Base-by-base conservation (phyloP, 129 eudicot species). In the Helianthus tuberosus region DNA sequence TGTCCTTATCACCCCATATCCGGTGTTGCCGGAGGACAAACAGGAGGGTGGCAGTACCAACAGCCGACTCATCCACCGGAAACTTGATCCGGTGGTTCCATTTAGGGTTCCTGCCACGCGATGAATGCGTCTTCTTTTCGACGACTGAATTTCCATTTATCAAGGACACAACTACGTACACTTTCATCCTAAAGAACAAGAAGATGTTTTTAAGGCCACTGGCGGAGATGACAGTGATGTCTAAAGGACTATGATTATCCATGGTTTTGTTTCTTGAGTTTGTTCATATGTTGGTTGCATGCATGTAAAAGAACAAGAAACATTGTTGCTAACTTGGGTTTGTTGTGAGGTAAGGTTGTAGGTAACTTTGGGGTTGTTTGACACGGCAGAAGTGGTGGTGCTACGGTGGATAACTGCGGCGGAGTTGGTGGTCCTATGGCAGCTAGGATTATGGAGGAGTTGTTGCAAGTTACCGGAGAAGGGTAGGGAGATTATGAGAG, bases 221-320 rank as follows among this genome's bases (percentile, higher is more conserved):
- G 29, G 86, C 86, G 2, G 86, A 81, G 48, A 81, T 85, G 14
- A 81, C 83, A n/a, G 83, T 81, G 66, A 85, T 81, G 63, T 84
- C 85, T 17, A 84, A 65, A 10, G 83, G 84, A 29, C 86, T 71
- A 65, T 78, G 81, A 61, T 16, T 32, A 6, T 81, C 88, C 88
- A 84, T 77, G 23, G 3, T 58, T 52, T 13, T 9, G 25, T 68
- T 81, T 69, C 69, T 71, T 78, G 68, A 78, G 72, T 38, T 71
- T 78, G 65, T 71, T 73, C 82, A 78, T 64, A 54, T 55, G 75
- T 57, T 58, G 75, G 80, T 76, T 67, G 74, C 68, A 67, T 74
- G 12, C 80, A 76, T 67, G 80, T 27, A 76, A 76, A 66, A 76
- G 44, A 76, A n/a, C 80, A 66, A 54, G 68, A 76, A 54, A 68